A percentile compares a stretch with the other conserved stretches of the same genome.
phyloP scores from a whole-genome alignment of 169 alveolate species.

The Plasmodium billcollinsi region DNA sequence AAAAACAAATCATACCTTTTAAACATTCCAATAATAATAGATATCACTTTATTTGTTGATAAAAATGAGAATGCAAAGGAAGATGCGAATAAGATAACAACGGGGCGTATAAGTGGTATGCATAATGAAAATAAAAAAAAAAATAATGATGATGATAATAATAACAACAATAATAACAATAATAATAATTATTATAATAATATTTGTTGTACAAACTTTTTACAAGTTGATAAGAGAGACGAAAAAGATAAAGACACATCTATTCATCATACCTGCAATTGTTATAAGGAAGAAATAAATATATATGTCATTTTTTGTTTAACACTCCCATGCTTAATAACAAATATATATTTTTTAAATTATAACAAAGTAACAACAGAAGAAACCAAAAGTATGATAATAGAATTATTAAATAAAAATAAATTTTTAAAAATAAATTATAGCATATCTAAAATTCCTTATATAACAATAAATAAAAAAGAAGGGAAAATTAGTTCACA shows the following conservation, averaged over 20 bases:
- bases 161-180: too few relatives aligned
- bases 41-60: constrained; percentile 4
- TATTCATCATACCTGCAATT: neutral
- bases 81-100: neutral
- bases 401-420: constrained; percentile 49
- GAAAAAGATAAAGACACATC: neutral
- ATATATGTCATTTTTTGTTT: constrained; percentile 11
- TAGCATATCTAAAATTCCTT: constrained; percentile 45
- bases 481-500: constrained; percentile 32
- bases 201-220: too few relatives aligned
- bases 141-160: neutral
- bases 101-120: too few relatives aligned
- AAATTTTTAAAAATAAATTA: constrained; percentile 37
- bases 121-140: neutral
- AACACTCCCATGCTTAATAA: constrained; percentile 43
- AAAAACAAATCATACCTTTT: constrained; percentile 29
- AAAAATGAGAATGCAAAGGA: neutral
- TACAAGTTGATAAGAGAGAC: too few relatives aligned
- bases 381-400: constrained; percentile 41
- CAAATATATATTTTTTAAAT: constrained; percentile 26
- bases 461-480: constrained; percentile 25
- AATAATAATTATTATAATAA: too few relatives aligned
- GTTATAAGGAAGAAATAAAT: constrained; percentile 35
- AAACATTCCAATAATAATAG: constrained; percentile 52
- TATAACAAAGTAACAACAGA: constrained; percentile 26